phyloP scores from a whole-genome alignment of 805 yeast genomes.

The Kuraishia hungarica region DNA sequence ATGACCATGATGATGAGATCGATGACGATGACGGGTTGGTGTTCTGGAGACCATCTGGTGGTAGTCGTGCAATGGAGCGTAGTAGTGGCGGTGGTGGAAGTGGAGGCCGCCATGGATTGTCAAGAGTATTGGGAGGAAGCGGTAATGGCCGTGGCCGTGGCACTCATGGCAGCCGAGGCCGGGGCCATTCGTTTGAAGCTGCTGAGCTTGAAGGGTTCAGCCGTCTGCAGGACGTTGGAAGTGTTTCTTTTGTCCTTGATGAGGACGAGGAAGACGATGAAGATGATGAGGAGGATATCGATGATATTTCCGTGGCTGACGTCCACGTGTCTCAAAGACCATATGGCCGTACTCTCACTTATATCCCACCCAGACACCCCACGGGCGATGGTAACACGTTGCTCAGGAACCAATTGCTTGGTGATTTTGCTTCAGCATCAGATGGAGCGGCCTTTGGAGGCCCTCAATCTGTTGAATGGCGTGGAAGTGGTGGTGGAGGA shows the following conservation, averaged over 20 bases:
- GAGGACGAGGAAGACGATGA: conserved; percentile 15
- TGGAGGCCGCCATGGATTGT: neutral
- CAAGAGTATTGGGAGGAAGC: neutral
- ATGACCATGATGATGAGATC: conserved; percentile 23
- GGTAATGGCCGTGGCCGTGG: neutral
- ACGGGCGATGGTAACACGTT: neutral
- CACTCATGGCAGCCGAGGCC: neutral
- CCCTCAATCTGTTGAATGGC: neutral
- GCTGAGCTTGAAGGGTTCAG: neutral
- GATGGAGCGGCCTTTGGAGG: neutral
- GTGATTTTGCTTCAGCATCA: neutral
- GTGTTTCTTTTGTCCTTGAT: conserved; percentile 8
- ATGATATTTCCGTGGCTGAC: conserved; percentile 6
- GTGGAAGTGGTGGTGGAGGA: neutral
- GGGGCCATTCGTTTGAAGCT: neutral
- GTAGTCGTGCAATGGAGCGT: conserved; percentile 2
- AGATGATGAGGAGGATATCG: conserved; percentile 17
- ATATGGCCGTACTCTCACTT: neutral
- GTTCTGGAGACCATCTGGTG: conserved; percentile 20
- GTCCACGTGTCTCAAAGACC: neutral
- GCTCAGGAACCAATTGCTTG: neutral
- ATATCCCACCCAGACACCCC: neutral
- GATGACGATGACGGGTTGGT: conserved; percentile 17
- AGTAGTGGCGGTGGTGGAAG: neutral
- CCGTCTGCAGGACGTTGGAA: neutral